Evolutionary conservation across 441 rosid genomes (phyloP).

Genomic region (Syzygium syzygioides): DNA sequence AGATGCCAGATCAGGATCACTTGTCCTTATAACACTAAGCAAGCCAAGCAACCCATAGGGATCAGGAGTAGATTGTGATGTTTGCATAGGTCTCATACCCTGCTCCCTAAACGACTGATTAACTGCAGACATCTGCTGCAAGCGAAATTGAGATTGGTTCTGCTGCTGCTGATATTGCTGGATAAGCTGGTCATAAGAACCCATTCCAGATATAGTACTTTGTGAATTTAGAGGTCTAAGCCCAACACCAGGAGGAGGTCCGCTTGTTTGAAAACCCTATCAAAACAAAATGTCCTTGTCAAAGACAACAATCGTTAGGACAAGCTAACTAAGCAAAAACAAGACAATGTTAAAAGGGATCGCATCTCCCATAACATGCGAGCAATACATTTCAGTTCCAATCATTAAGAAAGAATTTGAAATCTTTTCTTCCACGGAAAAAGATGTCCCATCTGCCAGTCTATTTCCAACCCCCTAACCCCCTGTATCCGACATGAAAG

Average conservation of each 20-base stretch:
- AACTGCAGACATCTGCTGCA: conserved; percentile 72
- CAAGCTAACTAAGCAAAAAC: neutral
- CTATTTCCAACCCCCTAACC: neutral
- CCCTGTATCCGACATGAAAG: neutral
- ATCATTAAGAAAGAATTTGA: neutral
- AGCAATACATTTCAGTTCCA: neutral
- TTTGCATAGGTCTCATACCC: conserved; percentile 64
- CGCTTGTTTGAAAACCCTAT: conserved; percentile 50
- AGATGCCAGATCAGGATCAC: conserved; percentile 78
- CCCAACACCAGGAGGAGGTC: conserved; percentile 77
- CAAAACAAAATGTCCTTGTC: neutral
- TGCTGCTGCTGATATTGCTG: conserved; percentile 80
- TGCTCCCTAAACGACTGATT: conserved; percentile 86
- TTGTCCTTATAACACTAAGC: conserved; percentile 68
- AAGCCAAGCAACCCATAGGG: conserved; percentile 91
- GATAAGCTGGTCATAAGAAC: conserved; percentile 69
- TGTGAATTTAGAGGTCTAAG: conserved; percentile 79
- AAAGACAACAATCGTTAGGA: neutral
- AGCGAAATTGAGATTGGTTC: conserved; percentile 75
- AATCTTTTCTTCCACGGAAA: neutral
- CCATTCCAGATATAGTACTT: conserved; percentile 55
- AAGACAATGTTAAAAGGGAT: neutral
- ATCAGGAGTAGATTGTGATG: conserved; percentile 64
- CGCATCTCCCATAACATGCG: neutral
- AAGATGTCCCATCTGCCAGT: neutral